Base-by-base conservation (phyloP, 2,329 filamentous ascomycete genomes). In the Fonsecaea pugnacius region DNA sequence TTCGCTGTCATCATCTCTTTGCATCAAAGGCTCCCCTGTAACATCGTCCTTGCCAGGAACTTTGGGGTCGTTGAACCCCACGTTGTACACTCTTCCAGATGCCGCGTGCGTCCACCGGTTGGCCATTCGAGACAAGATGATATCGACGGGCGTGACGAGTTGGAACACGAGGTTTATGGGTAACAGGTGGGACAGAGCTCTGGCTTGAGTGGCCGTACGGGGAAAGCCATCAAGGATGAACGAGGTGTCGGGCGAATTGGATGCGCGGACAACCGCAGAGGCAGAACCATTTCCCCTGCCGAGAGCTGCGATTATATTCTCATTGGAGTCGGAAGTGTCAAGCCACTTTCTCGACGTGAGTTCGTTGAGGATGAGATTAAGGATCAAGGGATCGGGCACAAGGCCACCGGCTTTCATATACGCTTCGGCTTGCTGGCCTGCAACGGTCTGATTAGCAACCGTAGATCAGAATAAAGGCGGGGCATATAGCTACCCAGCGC, bases 161-260 rank as follows among this genome's bases (percentile, higher is more conserved):
- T 91, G 92, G 64, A 97, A 89, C 55, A 92, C 95, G 66, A 97
- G 85, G 78, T 99, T 99, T 76, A 99, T 93, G n/a, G 94, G 92
- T 35, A 98, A 86, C 36, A 97, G 83, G 52, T 82, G 80, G 75
- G 96, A 92, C 54, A 98, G 85, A 63, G 88, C 88, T 48, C 80
- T 77, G 32, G 93, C 95, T 78, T 99, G 95, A 2, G 81, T 75
- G 0, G 91, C 90, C 6, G 91, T 99, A 69, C 95, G 90, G 1
- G 95, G 95, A 78, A 98, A 99, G 16, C 95, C 95, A 75, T 99
- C 95, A 59, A 99, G 89, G 69, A 99, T 90, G 77, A 97, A 98
- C 0, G 92, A 96, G 8, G 92, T 92, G 0, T 87, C 81, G 0
- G 92, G 90, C 67, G 89, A 84, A 48, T 95, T 85, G 55, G 88